Base-by-base conservation (phyloP, 1,284 basidiomycete species). In the Trichosporon faecale region DNA sequence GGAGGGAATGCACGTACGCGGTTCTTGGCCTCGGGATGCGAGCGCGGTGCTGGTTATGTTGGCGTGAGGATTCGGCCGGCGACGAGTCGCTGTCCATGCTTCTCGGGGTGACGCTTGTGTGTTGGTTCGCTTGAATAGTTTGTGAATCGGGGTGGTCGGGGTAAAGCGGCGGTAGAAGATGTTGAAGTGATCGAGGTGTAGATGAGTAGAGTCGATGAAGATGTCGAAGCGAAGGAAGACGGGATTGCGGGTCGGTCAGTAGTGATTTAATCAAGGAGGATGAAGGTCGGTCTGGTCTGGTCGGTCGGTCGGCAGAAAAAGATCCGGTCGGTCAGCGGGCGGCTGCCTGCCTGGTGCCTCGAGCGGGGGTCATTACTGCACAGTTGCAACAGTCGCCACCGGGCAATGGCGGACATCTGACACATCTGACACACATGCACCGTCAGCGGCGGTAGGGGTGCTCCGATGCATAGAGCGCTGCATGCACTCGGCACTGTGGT, bases 61-160 rank as follows among this genome's bases (percentile, higher is more conserved):
- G 49, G 49, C 49, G 49, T 23, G 57, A 61, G n/a, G 57, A 61
- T n/a, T 61, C 57, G 57, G 57, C 57, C 27, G 57, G 57, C 57
- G 57, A 61, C 57, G 57, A 61, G n/a, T 61, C 57, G 57, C 57
- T 61, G 57, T n/a, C 57, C 57, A 61, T 61, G 57, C 57, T 61
- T 61, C 18, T 21, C 18, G 57, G 57, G n/a, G 57, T 61, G 57
- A 61, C 11, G 57, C 49, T 52, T 52, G 57, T 5, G 12, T 33
- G 29, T 11, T 18, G 16, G 18, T 31, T 31, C 4, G 27, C 2
- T 16, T 31, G 57, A 61, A 61, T 61, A 29, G 29, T 33, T 21
- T 29, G 29, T n/a, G 57, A n/a, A 8, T 29, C 12, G 52, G 16
- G 2, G 31, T 14, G 29, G 14, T 37, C 16, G 57, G 27, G 2